Evolutionary conservation across 805 yeast species (phyloP), one percentile per base, ranked within the genome.

Genomic region (Lipomyces orientalis): DNA sequence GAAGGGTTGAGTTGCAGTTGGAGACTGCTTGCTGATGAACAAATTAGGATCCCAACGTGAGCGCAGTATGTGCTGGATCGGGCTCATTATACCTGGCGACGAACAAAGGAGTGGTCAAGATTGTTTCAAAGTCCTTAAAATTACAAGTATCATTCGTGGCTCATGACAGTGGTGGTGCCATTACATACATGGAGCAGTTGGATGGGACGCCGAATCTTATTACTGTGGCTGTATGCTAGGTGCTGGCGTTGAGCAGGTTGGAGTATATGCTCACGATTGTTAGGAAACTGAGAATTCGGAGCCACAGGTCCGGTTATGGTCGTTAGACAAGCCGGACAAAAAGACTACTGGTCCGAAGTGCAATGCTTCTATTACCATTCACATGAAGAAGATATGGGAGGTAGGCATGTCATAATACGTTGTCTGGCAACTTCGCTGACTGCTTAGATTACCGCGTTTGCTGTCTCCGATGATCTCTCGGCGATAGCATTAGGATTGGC

Each of bases 321-420:
- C 88, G 71, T 73, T 93, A 56, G 82, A 83, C 43, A 86, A 85
- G 70, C 66, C 64, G 10, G 73, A 68, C 19, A 69, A 69, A 46
- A 67, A 65, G n/a, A 61, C 73, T 14, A 74, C 68, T 29, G 73
- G 73, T n/a, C 76, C 83, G 14, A 79, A 83, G 70, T 90, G 85
- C 75, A 89, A 86, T 71, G 82, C 97, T 0, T 81, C 83, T 56
- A 89, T 89, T 1, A 81, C 81, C 65, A 84, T 93, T 31, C 82
- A 84, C 62, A 90, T 90, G 74, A 95, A 92, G 1, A 92, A 93
- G 76, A 85, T 91, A 1, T 90, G 82, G 72, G 98, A 98, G 0
- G 80, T 93, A 8, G 6, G 63, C 51, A 19, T 16, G 29, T 34
- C 22, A 8, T 43, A 43, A 43, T 6, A 3, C 49, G 19, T n/a